Conservation (phyloP, 1,284 basidiomycete genomes). For the Naganishia liquefaciens region DNA sequence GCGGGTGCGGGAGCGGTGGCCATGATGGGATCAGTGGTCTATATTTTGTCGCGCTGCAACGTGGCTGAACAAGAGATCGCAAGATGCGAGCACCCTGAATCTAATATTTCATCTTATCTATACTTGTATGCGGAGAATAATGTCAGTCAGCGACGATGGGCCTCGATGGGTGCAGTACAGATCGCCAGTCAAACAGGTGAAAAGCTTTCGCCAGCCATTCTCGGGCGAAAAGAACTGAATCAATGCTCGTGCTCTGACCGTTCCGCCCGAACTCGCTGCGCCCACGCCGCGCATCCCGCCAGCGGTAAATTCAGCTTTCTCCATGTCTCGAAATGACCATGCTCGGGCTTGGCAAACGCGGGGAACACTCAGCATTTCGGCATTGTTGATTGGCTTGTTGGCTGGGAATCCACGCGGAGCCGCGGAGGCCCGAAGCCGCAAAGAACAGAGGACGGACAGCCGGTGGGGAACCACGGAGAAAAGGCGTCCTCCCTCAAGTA, state of each 20-base stretch:
- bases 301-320: background rate
- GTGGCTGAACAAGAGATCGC: background rate
- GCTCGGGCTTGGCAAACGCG: slow-evolving; percentile 2
- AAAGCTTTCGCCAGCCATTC: background rate
- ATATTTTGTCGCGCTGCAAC: background rate
- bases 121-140: background rate
- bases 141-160: background rate
- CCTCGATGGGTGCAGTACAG: background rate
- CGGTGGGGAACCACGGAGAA: slow-evolving; percentile 16
- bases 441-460: slow-evolving; percentile 16
- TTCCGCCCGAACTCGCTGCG: background rate
- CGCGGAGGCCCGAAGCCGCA: background rate
- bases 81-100: background rate
- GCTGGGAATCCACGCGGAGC: background rate
- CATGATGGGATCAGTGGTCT: background rate
- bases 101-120: background rate
- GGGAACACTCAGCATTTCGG: background rate
- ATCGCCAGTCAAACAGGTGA: background rate
- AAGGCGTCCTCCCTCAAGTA: background rate
- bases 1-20: background rate
- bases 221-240: background rate
- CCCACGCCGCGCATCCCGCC: background rate
- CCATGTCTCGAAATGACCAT: background rate
- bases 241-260: background rate
- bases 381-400: slow-evolving; percentile 5